Base-by-base conservation (phyloP, 208 protist genomes). In the Endotrypanum monterogeii region DNA sequence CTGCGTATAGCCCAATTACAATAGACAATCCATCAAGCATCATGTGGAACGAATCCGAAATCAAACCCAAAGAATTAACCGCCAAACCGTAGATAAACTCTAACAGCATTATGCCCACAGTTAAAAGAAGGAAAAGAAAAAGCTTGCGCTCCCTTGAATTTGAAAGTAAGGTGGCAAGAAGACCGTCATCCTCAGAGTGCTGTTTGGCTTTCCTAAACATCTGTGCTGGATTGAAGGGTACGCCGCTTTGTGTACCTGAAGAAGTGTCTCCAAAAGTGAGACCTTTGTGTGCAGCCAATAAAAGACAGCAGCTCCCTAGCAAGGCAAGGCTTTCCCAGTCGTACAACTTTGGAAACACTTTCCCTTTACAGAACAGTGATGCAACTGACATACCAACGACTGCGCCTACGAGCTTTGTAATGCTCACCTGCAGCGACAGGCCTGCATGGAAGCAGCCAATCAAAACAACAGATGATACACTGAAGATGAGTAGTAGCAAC, bases 11-110 rank as follows among this genome's bases (percentile, higher is more conserved):
- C 1, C 95, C 98, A 77, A 99, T 96, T n/a, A 82, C 85, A 18
- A 99, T 83, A 0, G 98, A 98, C 12, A 89, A 89, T 9, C 89
- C 97, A 76, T 99, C 98, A 37, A 99, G 95, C 18, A 99, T 81
- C 98, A 99, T 99, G 82, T 99, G 98, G 73, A 98, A 98, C 6
- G 94, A 91, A 88, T 99, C 98, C 0, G 95, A 97, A 56, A 99
- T 96, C 4, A 99, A 78, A 23, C 98, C 97, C 0, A 96, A 61
- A 30, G 91, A 97, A 48, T 96, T 96, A 4, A 69, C 79, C 0
- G 77, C 67, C 60, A 95, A 48, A 32, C 92, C 94, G 81, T 96
- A 97, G 28, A 89, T 6, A 41, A 97, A 83, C 79, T 98, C 94
- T 12, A 98, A 65, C 81, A 91, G 18, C 92, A 96, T 96, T 23